Conservation (phyloP, 2,329 filamentous ascomycete genomes). For the Alternaria gansuensis region DNA sequence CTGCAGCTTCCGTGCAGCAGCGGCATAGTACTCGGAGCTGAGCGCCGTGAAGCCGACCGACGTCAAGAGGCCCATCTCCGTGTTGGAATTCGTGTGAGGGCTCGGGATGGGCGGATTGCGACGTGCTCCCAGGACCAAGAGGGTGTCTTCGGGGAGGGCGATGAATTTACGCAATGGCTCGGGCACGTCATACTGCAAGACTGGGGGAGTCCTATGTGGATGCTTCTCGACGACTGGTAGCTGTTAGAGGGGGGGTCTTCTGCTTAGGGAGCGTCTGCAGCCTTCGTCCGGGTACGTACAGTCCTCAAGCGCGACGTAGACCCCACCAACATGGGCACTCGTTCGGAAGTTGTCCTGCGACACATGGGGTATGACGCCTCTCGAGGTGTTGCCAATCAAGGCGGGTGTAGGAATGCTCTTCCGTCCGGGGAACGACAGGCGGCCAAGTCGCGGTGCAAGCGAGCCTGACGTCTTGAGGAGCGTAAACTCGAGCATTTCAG, state of each 20-base stretch:
- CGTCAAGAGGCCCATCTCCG: slow-evolving; percentile 79
- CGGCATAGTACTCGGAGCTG: slow-evolving; percentile 73
- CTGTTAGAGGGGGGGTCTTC: slow-evolving; percentile 41
- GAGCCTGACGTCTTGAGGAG: slow-evolving; percentile 52
- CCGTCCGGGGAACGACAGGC: slow-evolving; percentile 69
- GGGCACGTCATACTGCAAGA: slow-evolving; percentile 61
- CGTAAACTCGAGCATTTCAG: slow-evolving; percentile 58
- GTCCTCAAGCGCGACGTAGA: slow-evolving; percentile 89
- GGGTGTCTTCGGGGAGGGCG: slow-evolving; percentile 69
- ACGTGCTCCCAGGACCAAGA: slow-evolving; percentile 79
- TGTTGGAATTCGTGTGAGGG: slow-evolving; percentile 73
- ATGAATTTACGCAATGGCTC: slow-evolving; percentile 78
- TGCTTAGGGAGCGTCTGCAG: slow-evolving; percentile 43
- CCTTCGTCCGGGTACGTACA: slow-evolving; percentile 67
- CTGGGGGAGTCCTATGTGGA: slow-evolving; percentile 58
- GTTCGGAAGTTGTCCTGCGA: slow-evolving; percentile 81
- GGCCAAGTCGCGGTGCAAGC: slow-evolving; percentile 71
- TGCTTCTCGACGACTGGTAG: slow-evolving; percentile 69
- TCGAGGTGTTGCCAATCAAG: slow-evolving; percentile 80
- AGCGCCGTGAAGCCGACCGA: slow-evolving; percentile 84
- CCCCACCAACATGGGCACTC: slow-evolving; percentile 70
- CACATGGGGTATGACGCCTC: slow-evolving; percentile 86
- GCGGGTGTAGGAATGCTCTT: slow-evolving; percentile 81
- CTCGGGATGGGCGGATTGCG: slow-evolving; percentile 77
- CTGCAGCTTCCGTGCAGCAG: slow-evolving; percentile 69